Evolutionary conservation across 78 protist species (phyloP), one percentile per base, ranked within the genome.

Genomic region (Capsaspora owczarzaki): DNA sequence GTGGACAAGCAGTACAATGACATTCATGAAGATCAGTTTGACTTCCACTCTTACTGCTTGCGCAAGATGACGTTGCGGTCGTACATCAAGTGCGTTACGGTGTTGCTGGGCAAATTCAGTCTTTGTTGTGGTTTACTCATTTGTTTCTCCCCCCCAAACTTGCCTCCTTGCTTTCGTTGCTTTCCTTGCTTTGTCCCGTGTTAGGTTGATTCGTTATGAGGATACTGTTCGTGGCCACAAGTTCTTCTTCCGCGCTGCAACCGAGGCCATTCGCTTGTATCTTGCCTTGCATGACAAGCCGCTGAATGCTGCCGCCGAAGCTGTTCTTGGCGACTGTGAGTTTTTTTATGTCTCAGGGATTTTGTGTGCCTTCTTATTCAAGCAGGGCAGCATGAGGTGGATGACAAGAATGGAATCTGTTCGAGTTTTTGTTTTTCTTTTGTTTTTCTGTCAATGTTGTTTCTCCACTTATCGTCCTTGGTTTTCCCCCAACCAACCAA

Each of bases 1-100:
- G 93, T 93, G 20, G 91, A 92, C 20, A 82, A 87, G 70, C 86
- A 85, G 61, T 37, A 19, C 63, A 22, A 47, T 14, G 96, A 94
- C 71, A 86, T 94, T 27, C 31, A 43, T 35, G 96, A 94, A 44
- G 98, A 96, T 83, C 96, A 96, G 89, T 88, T 92, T 71, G 97
- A 96, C 85, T 96, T 96, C 93, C 97, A 94, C 85, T 51, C 82
- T 44, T 95, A 95, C 76, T 88, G 93, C 84, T 47, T 89, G 56
- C 89, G 93, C 83, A 91, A 92, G 86, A 80, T 89, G 85, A 93
- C 95, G 6, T 77, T 94, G 29, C 86, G 98, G 42, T 68, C 97
- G 5, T 95, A 93, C 80, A 68, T 93, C 43, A 1, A 43, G 42
- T 90, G 53, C 35, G 63, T 1, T 51, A 2, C 31, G 8, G n/a